Percentiles rank a stretch among this genome's conserved stretches.
phyloP scores from a whole-genome alignment of 768 basidiomycete genomes.

The Pleurotus salmoneostramineus region DNA sequence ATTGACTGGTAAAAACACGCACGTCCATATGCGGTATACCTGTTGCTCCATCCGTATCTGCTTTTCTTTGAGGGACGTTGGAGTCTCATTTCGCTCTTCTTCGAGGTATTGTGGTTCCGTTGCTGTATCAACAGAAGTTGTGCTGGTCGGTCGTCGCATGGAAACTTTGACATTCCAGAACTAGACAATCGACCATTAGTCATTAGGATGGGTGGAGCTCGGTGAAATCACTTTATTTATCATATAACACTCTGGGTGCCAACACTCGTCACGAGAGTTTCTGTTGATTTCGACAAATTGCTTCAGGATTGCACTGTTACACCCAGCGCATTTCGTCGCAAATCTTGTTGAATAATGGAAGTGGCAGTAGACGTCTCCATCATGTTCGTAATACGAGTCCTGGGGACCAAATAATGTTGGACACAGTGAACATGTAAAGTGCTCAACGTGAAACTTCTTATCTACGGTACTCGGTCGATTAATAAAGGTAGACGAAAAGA shows the following conservation, averaged over 20 bases:
- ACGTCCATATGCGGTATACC: conserved; percentile 99
- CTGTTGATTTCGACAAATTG: conserved; percentile 99
- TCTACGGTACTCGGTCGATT: conserved; percentile 40
- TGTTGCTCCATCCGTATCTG: conserved; percentile 95
- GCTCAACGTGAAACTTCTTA: conserved; percentile 99
- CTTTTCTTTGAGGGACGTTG: conserved; percentile 78
- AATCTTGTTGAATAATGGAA: conserved; percentile 99
- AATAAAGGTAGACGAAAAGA: conserved; percentile 6
- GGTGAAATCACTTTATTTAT: conserved; percentile 80
- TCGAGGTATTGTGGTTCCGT: conserved; percentile 58
- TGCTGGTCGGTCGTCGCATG: conserved; percentile 66
- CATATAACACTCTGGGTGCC: conserved; percentile 99
- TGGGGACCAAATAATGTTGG: conserved; percentile 95
- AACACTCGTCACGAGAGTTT: conserved; percentile 97
- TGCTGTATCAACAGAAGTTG: conserved; percentile 45
- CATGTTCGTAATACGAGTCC: conserved; percentile 99
- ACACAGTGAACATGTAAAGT: conserved; percentile 98
- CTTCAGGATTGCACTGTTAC: conserved; percentile 95
- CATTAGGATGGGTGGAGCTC: conserved; percentile 14
- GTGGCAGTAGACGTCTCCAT: conserved; percentile 97
- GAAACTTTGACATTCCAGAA: conserved; percentile 99
- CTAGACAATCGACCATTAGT: conserved; percentile 32
- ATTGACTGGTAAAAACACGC: conserved; percentile 27
- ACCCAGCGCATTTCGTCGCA: conserved; percentile 97
- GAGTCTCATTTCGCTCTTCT: conserved; percentile 79